Conservation (phyloP, 306 rosid genomes). For the Prunus fruticosa region DNA sequence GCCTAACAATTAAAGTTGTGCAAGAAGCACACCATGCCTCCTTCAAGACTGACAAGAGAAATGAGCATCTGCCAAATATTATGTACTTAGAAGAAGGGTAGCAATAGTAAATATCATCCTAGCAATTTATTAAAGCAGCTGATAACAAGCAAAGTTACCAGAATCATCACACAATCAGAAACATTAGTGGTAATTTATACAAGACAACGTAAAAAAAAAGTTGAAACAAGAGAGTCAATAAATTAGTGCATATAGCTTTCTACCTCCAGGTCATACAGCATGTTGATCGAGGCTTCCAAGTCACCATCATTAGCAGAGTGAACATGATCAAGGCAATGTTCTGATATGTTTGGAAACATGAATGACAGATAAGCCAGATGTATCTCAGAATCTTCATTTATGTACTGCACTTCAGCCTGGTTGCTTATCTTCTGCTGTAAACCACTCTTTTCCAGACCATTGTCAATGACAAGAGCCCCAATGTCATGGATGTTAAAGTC, state of each 20-base stretch:
- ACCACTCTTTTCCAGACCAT: not conserved
- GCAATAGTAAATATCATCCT: not conserved
- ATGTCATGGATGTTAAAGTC: not conserved
- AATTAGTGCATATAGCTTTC: not conserved
- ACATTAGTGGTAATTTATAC: too few relatives aligned
- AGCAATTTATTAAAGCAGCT: not conserved
- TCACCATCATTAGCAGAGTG: conserved; percentile 10
- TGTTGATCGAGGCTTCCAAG: conserved; percentile 9
- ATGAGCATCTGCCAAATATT: too few relatives aligned
- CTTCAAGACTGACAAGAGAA: too few relatives aligned
- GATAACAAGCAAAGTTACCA: not conserved
- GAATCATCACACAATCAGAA: not conserved
- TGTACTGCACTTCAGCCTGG: not conserved
- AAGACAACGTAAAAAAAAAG: too few relatives aligned
- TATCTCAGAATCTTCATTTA: conserved; percentile 2
- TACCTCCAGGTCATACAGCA: conserved; percentile 16
- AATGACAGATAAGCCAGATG: conserved; percentile 5
- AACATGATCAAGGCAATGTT: conserved; percentile 19
- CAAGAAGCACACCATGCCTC: too few relatives aligned
- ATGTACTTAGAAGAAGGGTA: not conserved
- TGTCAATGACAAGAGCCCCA: not conserved
- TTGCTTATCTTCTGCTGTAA: not conserved
- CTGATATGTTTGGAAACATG: conserved; percentile 17
- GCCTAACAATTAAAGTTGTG: too few relatives aligned
- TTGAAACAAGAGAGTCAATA: not conserved